Percentiles rank a stretch among this genome's conserved stretches.
These are phyloP conservation scores for Camellia oleifera DNA, from an alignment of 179 eudicot genomes.

Conservation along the genomic window DNA sequence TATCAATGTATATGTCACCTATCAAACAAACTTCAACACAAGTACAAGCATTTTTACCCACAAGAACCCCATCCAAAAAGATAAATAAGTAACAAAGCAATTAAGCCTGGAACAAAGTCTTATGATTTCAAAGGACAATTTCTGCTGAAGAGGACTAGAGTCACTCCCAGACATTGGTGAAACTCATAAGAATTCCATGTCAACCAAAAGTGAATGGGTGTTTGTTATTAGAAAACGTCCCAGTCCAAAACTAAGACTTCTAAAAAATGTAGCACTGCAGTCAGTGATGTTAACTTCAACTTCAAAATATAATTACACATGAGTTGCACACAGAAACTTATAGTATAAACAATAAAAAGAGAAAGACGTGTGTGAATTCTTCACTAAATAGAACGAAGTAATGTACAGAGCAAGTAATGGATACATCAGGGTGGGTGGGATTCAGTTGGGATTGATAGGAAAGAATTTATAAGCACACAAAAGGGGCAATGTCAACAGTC, in stretches of 20 bases:
- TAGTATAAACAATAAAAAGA: neutral
- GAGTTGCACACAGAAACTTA: too few species aligned
- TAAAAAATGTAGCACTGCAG: neutral
- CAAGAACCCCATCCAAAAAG: neutral
- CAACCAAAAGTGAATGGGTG: too few species aligned
- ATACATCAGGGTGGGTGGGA: neutral
- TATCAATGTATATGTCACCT: neutral
- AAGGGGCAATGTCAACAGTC: neutral
- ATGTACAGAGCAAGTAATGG: neutral
- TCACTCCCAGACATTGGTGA: too few species aligned
- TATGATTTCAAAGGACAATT: neutral
- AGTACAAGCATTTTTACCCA: neutral
- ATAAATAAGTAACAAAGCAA: neutral
- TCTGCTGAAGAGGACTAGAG: too few species aligned
- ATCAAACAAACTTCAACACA: neutral
- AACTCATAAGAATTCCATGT: too few species aligned
- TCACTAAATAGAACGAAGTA: neutral
- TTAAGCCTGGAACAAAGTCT: neutral
- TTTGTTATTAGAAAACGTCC: too few species aligned
- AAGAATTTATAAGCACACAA: neutral
- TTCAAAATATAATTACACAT: neutral
- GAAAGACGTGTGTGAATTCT: neutral
- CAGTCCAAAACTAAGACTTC: too few species aligned
- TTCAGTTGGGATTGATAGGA: neutral
- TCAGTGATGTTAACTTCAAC: constrained; percentile 1